These are phyloP conservation scores for Domatiomyces globalis DNA, from an alignment of 2,329 filamentous ascomycete species.

Conservation along the genomic window DNA sequence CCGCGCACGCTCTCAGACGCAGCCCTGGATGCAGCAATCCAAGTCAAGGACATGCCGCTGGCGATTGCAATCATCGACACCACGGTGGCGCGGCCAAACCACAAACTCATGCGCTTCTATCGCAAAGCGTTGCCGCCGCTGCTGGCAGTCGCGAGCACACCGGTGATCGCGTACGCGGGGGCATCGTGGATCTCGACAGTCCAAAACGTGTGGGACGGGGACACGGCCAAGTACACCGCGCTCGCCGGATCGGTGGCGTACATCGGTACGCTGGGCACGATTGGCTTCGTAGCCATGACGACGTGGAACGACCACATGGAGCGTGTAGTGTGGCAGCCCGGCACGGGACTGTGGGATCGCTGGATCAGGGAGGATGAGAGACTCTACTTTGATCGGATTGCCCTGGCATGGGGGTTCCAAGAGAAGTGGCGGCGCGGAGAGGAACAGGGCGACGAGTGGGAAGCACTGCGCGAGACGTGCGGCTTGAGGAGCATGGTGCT, in stretches of 20 bases:
- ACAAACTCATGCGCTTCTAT: constrained; percentile 30
- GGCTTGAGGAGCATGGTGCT: constrained; percentile 76
- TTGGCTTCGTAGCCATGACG: constrained; percentile 70
- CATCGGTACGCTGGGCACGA: constrained; percentile 60
- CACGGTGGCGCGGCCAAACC: constrained; percentile 32
- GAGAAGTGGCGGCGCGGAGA: constrained; percentile 68
- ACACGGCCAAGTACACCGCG: constrained; percentile 59
- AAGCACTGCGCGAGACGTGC: constrained; percentile 68
- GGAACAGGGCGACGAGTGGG: constrained; percentile 84
- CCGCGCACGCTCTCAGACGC: constrained; percentile 53
- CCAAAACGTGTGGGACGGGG: constrained; percentile 64
- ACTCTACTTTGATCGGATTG: constrained; percentile 70
- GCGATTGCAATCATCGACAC: constrained; percentile 66
- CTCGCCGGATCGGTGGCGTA: constrained; percentile 76
- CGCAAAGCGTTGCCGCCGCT: constrained; percentile 28
- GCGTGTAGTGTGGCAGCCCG: constrained; percentile 76
- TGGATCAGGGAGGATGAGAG: constrained; percentile 88
- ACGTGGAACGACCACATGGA: constrained; percentile 93
- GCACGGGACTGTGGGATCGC: constrained; percentile 62
- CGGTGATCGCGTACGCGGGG: constrained; percentile 43
- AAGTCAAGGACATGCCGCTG: constrained; percentile 60
- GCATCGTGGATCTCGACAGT: constrained; percentile 44
- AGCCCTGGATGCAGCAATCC: constrained; percentile 68
- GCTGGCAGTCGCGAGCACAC: constrained; percentile 25
- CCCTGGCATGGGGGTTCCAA: constrained; percentile 81